Conservation (phyloP, 2,329 filamentous ascomycete species). For the Cercospora sojina region DNA sequence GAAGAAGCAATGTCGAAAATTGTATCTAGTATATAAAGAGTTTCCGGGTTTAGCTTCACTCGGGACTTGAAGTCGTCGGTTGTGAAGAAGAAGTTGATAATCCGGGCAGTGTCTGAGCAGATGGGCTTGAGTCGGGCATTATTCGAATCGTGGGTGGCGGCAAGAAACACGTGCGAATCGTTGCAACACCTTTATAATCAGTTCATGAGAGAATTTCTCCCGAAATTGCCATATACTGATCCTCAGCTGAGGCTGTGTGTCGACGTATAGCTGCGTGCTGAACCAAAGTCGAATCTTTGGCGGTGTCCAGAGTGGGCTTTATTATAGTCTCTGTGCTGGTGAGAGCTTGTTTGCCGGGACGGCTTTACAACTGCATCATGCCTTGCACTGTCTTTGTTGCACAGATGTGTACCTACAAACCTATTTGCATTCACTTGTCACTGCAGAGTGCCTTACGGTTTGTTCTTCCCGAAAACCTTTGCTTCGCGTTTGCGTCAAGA, state of each 20-base stretch:
- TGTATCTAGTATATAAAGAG: constrained; percentile 48
- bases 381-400: neutral
- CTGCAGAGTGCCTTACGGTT: neutral
- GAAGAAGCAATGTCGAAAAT: constrained; percentile 58
- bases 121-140: neutral
- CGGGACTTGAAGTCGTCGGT: constrained; percentile 14
- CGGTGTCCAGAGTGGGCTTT: neutral
- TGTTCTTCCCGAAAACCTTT: neutral
- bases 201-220: neutral
- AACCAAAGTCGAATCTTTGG: neutral
- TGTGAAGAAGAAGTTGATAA: constrained; percentile 17
- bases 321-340: neutral
- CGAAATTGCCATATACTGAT: neutral
- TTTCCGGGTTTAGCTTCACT: constrained; percentile 36
- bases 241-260: neutral
- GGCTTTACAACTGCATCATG: neutral
- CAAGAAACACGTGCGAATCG: neutral
- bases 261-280: neutral
- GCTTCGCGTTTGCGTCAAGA: neutral
- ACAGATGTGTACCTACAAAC: neutral
- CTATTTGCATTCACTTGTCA: neutral
- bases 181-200: neutral
- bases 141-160: neutral
- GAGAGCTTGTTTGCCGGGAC: neutral
- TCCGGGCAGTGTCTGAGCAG: neutral